A percentile compares a stretch with the other conserved stretches of the same genome.
These are phyloP conservation scores for Hymenoscyphus fructigenus DNA, from an alignment of 2,329 filamentous ascomycete species.

Conservation along the genomic window DNA sequence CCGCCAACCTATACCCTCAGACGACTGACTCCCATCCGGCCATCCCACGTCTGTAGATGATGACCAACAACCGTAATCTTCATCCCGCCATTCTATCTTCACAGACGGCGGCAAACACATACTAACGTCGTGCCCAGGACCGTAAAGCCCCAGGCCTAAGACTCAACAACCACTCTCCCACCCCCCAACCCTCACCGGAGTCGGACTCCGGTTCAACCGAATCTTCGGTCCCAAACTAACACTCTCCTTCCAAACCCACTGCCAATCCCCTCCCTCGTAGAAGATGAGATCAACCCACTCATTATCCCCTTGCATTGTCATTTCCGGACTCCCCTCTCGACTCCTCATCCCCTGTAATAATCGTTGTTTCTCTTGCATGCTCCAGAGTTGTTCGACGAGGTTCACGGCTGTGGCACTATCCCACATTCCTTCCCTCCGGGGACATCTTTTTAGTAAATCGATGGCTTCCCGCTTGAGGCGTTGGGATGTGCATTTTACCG, in stretches of 20 bases:
- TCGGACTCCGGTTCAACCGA: neutral
- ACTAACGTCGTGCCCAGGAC: neutral
- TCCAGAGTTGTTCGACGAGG: constrained; percentile 30
- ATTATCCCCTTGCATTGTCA: constrained; percentile 10
- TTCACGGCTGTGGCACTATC: constrained; percentile 24
- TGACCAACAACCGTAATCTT: neutral
- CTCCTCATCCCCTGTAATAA: constrained; percentile 1
- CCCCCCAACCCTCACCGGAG: neutral
- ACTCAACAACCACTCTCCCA: neutral
- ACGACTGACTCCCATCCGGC: too few species aligned
- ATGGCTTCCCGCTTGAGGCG: constrained; percentile 25
- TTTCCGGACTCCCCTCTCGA: neutral
- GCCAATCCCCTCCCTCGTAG: constrained; percentile 27
- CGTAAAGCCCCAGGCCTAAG: neutral
- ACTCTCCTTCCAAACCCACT: constrained; percentile 25
- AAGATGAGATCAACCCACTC: constrained; percentile 25
- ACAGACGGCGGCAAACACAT: neutral
- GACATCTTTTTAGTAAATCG: constrained; percentile 26
- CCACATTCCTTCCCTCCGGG: constrained; percentile 36
- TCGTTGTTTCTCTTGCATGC: constrained; percentile 25
- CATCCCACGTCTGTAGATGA: too few species aligned
- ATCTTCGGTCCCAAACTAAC: neutral
- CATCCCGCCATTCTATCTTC: neutral
- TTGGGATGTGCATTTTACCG: constrained; percentile 21
- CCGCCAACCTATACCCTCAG: too few species aligned